Percentiles rank a stretch among this genome's conserved stretches.
Evolutionary conservation across 208 protist genomes (phyloP).

Genomic region (Trypanosoma boissoni): DNA sequence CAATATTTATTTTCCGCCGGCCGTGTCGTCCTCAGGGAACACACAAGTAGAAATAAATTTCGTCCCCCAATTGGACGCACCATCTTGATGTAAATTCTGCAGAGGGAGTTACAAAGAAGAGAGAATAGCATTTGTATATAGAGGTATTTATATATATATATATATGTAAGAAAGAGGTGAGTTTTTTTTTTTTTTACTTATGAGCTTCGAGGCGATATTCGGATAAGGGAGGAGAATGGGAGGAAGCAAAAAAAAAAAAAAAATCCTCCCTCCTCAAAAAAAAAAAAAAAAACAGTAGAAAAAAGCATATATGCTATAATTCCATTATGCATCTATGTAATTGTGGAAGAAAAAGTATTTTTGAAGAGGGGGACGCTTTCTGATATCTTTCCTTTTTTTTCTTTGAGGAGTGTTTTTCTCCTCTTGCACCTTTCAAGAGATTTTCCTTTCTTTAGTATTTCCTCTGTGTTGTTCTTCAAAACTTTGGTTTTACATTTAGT

Average conservation of each 20-base stretch:
- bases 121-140: neutral
- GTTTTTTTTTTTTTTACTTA: too few relatives aligned
- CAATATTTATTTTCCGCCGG: slow-evolving; percentile 51
- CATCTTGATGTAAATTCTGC: neutral
- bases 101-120: neutral
- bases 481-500: too few relatives aligned
- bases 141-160: neutral
- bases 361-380: too few relatives aligned
- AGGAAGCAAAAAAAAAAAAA: neutral
- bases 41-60: neutral
- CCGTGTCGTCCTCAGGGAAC: neutral
- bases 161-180: too few relatives aligned
- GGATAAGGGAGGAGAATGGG: neutral
- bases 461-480: too few relatives aligned
- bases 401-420: too few relatives aligned
- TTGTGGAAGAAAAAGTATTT: too few relatives aligned
- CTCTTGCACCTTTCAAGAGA: too few relatives aligned
- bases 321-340: slow-evolving; percentile 12
- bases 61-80: neutral
- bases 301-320: slow-evolving; percentile 21
- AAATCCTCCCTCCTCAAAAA: neutral
- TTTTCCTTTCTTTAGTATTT: too few relatives aligned
- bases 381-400: too few relatives aligned
- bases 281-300: slow-evolving; percentile 3
- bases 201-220: neutral